Evolutionary conservation across 495 filamentous ascomycete genomes (phyloP).

Genomic region (Daldinia concentrica): DNA sequence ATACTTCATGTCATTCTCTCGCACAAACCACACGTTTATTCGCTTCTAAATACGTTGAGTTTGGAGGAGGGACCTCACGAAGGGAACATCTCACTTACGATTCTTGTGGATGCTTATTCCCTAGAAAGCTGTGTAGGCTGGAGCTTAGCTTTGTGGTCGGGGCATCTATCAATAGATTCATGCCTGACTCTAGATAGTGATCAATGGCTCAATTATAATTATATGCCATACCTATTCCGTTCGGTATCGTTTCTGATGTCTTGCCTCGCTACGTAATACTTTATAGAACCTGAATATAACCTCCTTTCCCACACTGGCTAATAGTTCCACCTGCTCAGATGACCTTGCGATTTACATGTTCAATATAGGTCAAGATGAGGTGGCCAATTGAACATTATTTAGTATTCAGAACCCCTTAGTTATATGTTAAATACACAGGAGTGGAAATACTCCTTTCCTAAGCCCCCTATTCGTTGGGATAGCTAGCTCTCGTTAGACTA

Average conservation of each 20-base stretch:
- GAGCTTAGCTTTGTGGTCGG: conserved; percentile 31
- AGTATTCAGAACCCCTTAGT: too few species aligned
- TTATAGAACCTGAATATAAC: conserved; percentile 38
- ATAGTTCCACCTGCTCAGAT: too few species aligned
- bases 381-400: too few species aligned
- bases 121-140: conserved; percentile 35
- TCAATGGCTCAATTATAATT: conserved; percentile 41
- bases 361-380: too few species aligned
- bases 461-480: too few species aligned
- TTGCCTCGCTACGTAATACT: background rate
- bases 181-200: conserved; percentile 40
- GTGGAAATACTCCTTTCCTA: too few species aligned
- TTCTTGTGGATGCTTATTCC: conserved; percentile 43
- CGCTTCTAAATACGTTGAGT: conserved; percentile 42
- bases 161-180: conserved; percentile 23
- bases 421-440: too few species aligned
- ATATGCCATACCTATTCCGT: conserved; percentile 17
- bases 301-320: too few species aligned
- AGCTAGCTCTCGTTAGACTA: too few species aligned
- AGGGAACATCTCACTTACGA: conserved; percentile 49
- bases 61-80: conserved; percentile 32
- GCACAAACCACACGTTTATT: conserved; percentile 35
- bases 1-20: conserved; percentile 48
- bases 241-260: background rate
- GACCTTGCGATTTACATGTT: too few species aligned